Percentiles rank a stretch among this genome's conserved stretches.
Evolutionary conservation across 1,284 basidiomycete genomes (phyloP).

Genomic region (Ceratobasidium sp.): DNA sequence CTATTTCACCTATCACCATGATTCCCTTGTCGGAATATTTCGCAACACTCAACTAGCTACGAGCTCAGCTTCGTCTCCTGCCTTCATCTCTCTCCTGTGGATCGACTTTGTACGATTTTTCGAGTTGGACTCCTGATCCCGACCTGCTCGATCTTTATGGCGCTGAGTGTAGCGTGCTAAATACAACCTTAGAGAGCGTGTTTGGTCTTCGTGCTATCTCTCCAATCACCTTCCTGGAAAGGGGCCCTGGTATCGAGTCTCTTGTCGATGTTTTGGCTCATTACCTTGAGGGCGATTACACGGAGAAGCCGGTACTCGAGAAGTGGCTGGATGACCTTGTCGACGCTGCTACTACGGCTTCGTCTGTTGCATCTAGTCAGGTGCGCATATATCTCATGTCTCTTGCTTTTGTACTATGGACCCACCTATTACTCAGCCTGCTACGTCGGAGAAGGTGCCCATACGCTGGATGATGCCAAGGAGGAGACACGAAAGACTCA

Average conservation of each 20-base stretch:
- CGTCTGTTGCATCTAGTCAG: not conserved
- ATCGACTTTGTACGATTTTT: not conserved
- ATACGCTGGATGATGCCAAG: no score
- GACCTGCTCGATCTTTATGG: not conserved
- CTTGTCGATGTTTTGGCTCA: not conserved
- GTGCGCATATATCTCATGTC: no score
- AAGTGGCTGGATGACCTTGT: slow-evolving; percentile 27
- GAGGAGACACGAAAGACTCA: no score
- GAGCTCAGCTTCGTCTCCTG: no score
- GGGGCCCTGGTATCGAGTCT: slow-evolving; percentile 17
- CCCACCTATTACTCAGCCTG: no score
- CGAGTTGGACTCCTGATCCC: slow-evolving; percentile 8
- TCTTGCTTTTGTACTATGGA: no score
- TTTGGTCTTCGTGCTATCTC: slow-evolving; percentile 5
- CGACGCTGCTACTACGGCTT: not conserved
- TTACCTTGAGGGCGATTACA: slow-evolving; percentile 10
- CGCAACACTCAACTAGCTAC: no score
- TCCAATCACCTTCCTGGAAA: not conserved
- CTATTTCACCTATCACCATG: no score
- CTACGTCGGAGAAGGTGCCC: no score
- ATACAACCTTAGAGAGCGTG: not conserved
- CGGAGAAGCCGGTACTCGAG: slow-evolving; percentile 7
- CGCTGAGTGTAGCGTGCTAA: slow-evolving; percentile 12
- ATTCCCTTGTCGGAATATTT: no score
- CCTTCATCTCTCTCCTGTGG: not conserved